phyloP scores from a whole-genome alignment of 116 monocot genomes.

The Thalassia testudinum region DNA sequence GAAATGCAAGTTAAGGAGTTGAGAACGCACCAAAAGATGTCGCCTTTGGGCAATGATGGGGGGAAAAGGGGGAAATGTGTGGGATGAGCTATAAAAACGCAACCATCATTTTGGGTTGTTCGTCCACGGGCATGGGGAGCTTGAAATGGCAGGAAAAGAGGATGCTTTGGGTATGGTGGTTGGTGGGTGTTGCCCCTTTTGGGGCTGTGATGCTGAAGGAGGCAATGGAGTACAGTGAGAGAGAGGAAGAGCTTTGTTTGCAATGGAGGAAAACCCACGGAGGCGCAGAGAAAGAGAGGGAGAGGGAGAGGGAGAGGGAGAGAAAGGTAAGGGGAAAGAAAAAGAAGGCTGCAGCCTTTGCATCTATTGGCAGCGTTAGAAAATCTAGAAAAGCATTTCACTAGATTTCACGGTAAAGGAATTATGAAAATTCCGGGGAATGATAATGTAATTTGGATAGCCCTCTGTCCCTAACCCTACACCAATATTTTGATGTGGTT shows the following conservation, averaged over 20 bases:
- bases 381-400: too few relatives aligned
- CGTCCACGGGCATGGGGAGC: background rate
- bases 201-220: background rate
- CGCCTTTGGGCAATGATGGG: background rate
- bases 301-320: background rate
- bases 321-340: background rate
- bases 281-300: background rate
- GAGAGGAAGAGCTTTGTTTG: background rate
- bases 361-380: too few relatives aligned
- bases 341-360: background rate
- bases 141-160: background rate
- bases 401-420: too few relatives aligned
- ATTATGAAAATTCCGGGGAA: too few relatives aligned
- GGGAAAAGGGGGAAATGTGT: background rate
- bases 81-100: background rate
- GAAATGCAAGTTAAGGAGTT: background rate
- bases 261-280: slow-evolving; percentile 2
- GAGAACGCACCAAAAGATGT: background rate
- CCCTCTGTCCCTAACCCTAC: too few relatives aligned
- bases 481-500: too few relatives aligned
- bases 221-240: background rate
- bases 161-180: background rate
- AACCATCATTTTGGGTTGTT: background rate
- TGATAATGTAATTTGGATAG: too few relatives aligned
- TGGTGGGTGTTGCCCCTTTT: background rate